phyloP scores from a whole-genome alignment of 1,284 basidiomycete genomes.

The Sporisorium scitamineum region DNA sequence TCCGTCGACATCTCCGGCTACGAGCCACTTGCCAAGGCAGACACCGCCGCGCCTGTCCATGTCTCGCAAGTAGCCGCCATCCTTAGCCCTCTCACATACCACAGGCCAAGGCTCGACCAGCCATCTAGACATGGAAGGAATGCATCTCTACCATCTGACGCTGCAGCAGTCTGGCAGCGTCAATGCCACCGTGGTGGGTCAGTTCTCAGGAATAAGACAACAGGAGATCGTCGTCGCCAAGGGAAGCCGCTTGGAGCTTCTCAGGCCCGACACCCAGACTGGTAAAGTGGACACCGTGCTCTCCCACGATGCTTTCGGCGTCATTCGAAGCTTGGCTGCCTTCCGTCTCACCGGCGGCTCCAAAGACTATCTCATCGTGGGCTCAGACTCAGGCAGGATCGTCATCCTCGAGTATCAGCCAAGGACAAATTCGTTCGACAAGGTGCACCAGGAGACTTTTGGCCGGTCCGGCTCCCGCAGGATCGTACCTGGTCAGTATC shows the following conservation, averaged over 20 bases:
- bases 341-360: slow-evolving; percentile 64
- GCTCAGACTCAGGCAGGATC: slow-evolving; percentile 67
- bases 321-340: slow-evolving; percentile 61
- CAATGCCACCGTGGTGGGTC: slow-evolving; percentile 64
- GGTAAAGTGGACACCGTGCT: slow-evolving; percentile 56
- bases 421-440: slow-evolving; percentile 56
- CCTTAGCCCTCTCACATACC: neutral
- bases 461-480: slow-evolving; percentile 66
- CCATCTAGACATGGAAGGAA: slow-evolving; percentile 35
- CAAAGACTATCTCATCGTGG: slow-evolving; percentile 66
- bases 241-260: slow-evolving; percentile 59
- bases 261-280: slow-evolving; percentile 60
- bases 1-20: neutral
- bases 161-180: slow-evolving; percentile 61
- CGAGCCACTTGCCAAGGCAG: neutral
- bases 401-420: slow-evolving; percentile 65
- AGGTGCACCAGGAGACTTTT: slow-evolving; percentile 67
- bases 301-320: slow-evolving; percentile 63
- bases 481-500: slow-evolving; percentile 66
- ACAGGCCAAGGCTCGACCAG: neutral
- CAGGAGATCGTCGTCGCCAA: slow-evolving; percentile 67
- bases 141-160: slow-evolving; percentile 68
- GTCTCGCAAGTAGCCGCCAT: neutral
- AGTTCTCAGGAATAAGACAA: slow-evolving; percentile 65
- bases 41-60: neutral